A percentile compares a stretch with the other conserved stretches of the same genome.
phyloP scores from a whole-genome alignment of 257 asterid genomes.

The Solanum peruvianum region DNA sequence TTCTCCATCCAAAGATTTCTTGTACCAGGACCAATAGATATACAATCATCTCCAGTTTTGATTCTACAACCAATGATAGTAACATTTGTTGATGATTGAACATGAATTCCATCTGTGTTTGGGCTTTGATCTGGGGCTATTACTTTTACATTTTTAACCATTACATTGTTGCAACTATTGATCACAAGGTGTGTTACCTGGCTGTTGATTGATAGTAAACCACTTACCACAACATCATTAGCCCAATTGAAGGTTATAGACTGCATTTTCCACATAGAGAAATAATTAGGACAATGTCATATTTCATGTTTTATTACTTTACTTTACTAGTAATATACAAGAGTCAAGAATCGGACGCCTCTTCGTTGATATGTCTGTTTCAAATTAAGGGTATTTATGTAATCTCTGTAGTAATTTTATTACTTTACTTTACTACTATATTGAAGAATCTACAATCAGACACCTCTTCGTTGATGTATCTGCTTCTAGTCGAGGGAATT shows the following conservation, averaged over 20 bases:
- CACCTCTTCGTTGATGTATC: no score
- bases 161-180: slow-evolving; percentile 55
- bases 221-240: slow-evolving; percentile 28
- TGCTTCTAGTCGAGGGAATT: no score
- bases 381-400: no score
- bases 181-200: slow-evolving; percentile 49
- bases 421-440: neutral
- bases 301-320: neutral
- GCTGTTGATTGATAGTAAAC: slow-evolving; percentile 51
- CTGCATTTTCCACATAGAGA: slow-evolving; percentile 17
- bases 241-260: slow-evolving; percentile 52
- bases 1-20: slow-evolving; percentile 48
- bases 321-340: no score
- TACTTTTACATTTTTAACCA: slow-evolving; percentile 28
- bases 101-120: slow-evolving; percentile 61
- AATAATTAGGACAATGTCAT: neutral
- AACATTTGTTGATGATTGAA: slow-evolving; percentile 42
- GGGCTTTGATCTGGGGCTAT: slow-evolving; percentile 50
- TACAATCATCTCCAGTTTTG: slow-evolving; percentile 54
- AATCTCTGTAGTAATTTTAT: neutral
- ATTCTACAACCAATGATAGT: slow-evolving; percentile 21
- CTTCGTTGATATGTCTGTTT: no score
- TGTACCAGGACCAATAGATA: slow-evolving; percentile 64
- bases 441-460: no score
- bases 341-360: no score